These are phyloP conservation scores for Ophiostoma sp. DNA, from an alignment of 2,329 filamentous ascomycete species.

Conservation along the genomic window DNA sequence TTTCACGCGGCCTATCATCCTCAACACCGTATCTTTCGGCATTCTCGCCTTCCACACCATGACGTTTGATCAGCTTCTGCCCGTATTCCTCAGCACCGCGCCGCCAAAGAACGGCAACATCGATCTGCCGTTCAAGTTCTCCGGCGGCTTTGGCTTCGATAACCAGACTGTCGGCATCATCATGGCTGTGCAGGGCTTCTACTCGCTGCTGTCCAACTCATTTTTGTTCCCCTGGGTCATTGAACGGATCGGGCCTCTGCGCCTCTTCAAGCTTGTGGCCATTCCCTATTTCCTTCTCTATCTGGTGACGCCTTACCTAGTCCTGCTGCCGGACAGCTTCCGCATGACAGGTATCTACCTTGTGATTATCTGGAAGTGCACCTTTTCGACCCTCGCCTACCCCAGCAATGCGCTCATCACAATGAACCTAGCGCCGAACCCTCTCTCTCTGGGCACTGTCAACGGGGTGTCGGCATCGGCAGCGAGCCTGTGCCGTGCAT, in stretches of 20 bases:
- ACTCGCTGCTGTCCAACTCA: constrained; percentile 82
- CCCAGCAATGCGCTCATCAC: constrained; percentile 85
- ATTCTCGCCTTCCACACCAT: constrained; percentile 96
- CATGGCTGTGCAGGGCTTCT: constrained; percentile 79
- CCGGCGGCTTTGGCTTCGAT: constrained; percentile 75
- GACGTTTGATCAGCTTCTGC: constrained; percentile 89
- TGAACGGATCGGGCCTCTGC: constrained; percentile 67
- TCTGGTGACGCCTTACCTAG: constrained; percentile 79
- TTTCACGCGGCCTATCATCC: constrained; percentile 78
- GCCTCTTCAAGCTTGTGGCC: constrained; percentile 75
- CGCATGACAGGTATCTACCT: constrained; percentile 71
- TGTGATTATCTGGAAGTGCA: constrained; percentile 85
- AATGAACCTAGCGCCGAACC: constrained; percentile 79
- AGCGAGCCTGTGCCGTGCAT: constrained; percentile 79
- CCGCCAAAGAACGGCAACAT: constrained; percentile 43
- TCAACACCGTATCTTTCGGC: constrained; percentile 85
- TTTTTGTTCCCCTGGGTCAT: constrained; percentile 77
- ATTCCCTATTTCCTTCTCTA: constrained; percentile 84
- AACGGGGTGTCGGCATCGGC: constrained; percentile 90
- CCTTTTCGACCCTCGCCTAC: constrained; percentile 84
- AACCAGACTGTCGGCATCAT: constrained; percentile 83
- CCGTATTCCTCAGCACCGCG: constrained; percentile 77
- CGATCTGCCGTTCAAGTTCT: constrained; percentile 79
- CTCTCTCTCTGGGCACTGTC: constrained; percentile 79
- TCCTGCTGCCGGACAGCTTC: constrained; percentile 67